Conservation (phyloP, 805 yeast genomes). For the Candida michaelii region DNA sequence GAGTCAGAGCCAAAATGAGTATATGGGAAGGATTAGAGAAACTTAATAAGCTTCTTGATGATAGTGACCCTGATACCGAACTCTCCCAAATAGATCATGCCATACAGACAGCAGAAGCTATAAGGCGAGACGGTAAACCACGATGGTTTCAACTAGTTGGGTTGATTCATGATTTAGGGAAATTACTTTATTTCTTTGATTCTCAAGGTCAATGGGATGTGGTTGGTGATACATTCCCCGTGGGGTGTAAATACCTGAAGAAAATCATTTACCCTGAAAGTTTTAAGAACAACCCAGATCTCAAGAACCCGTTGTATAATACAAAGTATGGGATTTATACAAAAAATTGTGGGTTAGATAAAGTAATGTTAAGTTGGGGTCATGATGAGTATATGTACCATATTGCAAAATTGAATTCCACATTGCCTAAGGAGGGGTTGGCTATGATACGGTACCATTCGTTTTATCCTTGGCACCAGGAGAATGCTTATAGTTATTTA, state of each 20-base stretch:
- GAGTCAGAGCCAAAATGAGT: constrained; percentile 63
- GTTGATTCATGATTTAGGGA: constrained; percentile 69
- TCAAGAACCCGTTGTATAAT: constrained; percentile 60
- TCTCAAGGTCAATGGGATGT: constrained; percentile 81
- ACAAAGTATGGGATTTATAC: constrained; percentile 67
- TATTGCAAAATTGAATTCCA: constrained; percentile 62
- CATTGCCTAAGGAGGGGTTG: constrained; percentile 61
- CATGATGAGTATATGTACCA: constrained; percentile 80
- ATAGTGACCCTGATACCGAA: constrained; percentile 75
- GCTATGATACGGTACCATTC: constrained; percentile 78
- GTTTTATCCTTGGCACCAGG: constrained; percentile 76
- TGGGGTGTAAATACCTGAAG: constrained; percentile 64
- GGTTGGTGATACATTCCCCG: constrained; percentile 77
- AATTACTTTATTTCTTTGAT: constrained; percentile 65
- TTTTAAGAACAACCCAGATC: constrained; percentile 61
- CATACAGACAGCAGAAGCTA: constrained; percentile 73
- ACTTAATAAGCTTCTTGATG: constrained; percentile 62
- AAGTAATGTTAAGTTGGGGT: constrained; percentile 76
- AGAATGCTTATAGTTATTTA: constrained; percentile 60
- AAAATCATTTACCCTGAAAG: constrained; percentile 61
- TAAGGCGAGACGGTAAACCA: constrained; percentile 64
- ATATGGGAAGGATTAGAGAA: constrained; percentile 71
- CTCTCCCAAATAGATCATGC: constrained; percentile 76
- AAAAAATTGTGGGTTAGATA: constrained; percentile 63
- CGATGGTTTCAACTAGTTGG: constrained; percentile 79